These are phyloP conservation scores for Pezicula carpinea DNA, from an alignment of 2,329 filamentous ascomycete genomes.

Conservation along the genomic window DNA sequence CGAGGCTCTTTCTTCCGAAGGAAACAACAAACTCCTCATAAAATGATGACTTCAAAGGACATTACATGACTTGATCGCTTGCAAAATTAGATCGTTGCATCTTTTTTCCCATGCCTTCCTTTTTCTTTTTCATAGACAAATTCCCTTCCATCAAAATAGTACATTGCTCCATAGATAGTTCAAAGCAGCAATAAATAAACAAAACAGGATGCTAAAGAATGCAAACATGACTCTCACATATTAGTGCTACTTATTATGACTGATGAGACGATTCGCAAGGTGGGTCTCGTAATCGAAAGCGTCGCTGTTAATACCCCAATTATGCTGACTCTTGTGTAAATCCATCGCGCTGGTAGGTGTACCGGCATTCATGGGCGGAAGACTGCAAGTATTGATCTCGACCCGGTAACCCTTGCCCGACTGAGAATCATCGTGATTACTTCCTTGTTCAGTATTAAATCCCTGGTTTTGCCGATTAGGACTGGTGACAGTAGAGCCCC, in stretches of 20 bases:
- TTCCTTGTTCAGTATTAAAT: background rate
- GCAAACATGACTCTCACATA: no score
- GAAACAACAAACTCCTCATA: background rate
- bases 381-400: background rate
- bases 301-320: background rate
- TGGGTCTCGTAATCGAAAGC: background rate
- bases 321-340: background rate
- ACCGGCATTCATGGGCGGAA: background rate
- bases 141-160: no score
- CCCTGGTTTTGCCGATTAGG: background rate
- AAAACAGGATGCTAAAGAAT: no score
- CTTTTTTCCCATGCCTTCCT: background rate
- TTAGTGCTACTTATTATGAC: no score
- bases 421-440: background rate
- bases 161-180: no score
- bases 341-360: background rate
- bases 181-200: no score
- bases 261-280: background rate
- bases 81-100: background rate
- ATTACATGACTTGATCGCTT: background rate
- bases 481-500: background rate
- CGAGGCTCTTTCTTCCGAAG: no score
- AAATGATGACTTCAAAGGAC: background rate
- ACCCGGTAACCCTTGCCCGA: background rate
- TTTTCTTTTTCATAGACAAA: background rate